Evolutionary conservation across 108 stramenopile species (phyloP).

Genomic region (Nitzschia putrida): DNA sequence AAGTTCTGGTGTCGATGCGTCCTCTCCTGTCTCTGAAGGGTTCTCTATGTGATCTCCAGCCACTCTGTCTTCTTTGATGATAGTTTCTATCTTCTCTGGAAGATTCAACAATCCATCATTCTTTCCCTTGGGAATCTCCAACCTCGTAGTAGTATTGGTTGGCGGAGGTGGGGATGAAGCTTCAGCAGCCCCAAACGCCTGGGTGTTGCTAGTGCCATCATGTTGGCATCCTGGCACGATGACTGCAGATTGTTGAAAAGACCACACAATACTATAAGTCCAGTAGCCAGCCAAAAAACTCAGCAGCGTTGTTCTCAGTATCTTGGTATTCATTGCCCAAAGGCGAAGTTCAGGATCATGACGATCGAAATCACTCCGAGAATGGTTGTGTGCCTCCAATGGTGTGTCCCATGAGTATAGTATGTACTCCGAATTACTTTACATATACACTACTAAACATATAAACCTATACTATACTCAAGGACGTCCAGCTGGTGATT

Average conservation of each 20-base stretch:
- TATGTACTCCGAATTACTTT: too few species aligned
- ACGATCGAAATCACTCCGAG: too few species aligned
- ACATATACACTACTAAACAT: too few species aligned
- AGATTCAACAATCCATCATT: too few species aligned
- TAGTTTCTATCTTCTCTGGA: not conserved
- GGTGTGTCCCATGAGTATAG: too few species aligned
- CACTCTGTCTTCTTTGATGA: not conserved
- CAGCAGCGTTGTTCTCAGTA: not conserved
- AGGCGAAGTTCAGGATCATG: too few species aligned
- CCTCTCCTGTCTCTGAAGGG: not conserved
- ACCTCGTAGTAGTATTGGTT: too few species aligned
- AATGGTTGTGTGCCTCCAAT: too few species aligned
- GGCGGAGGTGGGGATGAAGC: not conserved
- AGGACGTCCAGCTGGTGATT: too few species aligned
- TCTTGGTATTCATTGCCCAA: not conserved
- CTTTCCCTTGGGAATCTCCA: too few species aligned
- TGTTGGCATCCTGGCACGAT: not conserved
- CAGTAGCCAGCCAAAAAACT: conserved; percentile 14
- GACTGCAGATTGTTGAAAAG: conserved; percentile 5
- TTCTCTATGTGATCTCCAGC: not conserved
- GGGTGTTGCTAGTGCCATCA: not conserved
- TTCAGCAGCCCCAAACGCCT: not conserved
- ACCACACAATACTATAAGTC: conserved; percentile 8
- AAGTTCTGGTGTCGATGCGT: not conserved
- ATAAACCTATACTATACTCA: too few species aligned